A percentile compares a stretch with the other conserved stretches of the same genome.
Conservation (phyloP, 2,329 filamentous ascomycete genomes). For the Ceratocystis colombiana region DNA sequence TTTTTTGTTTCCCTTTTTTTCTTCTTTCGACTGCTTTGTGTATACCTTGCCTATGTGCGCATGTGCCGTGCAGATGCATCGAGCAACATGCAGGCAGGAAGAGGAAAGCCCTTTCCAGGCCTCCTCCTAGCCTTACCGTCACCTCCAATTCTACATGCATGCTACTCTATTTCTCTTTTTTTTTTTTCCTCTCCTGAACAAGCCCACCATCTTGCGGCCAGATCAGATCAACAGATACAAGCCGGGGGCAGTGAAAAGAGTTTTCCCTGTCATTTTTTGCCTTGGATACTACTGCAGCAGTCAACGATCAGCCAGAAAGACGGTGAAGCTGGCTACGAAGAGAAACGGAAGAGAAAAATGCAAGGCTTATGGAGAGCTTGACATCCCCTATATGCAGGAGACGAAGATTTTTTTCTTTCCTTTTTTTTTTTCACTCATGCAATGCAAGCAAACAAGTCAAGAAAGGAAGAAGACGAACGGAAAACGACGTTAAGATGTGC, state of each 20-base stretch:
- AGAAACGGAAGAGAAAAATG: background rate
- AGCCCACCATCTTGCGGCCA: background rate
- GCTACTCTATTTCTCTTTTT: background rate
- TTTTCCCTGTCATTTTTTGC: too few relatives aligned
- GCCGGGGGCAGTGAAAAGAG: too few relatives aligned
- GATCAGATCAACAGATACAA: too few relatives aligned
- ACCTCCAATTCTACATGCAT: background rate
- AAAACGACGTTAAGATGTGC: background rate
- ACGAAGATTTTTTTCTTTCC: background rate
- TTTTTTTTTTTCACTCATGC: background rate
- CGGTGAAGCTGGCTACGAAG: background rate
- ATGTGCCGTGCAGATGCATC: background rate
- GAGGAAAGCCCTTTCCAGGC: background rate
- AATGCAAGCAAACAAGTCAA: background rate
- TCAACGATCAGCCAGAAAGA: background rate
- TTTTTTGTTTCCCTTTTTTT: background rate
- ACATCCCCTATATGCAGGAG: conserved; percentile 5
- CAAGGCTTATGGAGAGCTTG: background rate
- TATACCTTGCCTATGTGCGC: background rate
- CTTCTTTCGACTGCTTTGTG: background rate
- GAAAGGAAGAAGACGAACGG: background rate
- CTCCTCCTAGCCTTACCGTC: background rate
- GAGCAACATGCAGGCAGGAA: background rate
- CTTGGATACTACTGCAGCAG: background rate
- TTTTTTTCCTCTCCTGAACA: background rate